These are phyloP conservation scores for Nothophaeocryptopus gaeumannii DNA, from an alignment of 2,329 filamentous ascomycete genomes.

Conservation along the genomic window DNA sequence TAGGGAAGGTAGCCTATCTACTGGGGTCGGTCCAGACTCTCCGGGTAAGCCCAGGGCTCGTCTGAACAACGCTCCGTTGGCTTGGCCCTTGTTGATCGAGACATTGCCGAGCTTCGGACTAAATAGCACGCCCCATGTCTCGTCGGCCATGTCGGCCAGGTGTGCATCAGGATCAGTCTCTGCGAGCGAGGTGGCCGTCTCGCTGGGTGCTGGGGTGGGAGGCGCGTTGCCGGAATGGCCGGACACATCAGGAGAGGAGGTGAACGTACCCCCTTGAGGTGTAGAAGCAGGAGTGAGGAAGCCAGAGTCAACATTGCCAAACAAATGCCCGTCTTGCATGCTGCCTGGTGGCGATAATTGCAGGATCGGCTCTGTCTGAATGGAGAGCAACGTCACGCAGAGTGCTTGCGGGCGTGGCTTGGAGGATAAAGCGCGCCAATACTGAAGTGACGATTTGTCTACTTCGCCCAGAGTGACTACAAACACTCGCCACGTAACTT, in stretches of 20 bases:
- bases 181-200: conserved; percentile 46
- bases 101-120: conserved; percentile 37
- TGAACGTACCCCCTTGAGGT: conserved; percentile 41
- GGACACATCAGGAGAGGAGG: conserved; percentile 31
- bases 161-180: conserved; percentile 60
- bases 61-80: conserved; percentile 45
- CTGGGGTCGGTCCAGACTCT: not conserved
- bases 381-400: conserved; percentile 30
- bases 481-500: conserved; percentile 74
- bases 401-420: conserved; percentile 40
- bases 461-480: conserved; percentile 48
- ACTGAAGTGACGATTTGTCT: conserved; percentile 18
- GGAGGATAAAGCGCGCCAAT: conserved; percentile 26
- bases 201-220: conserved; percentile 50
- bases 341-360: conserved; percentile 19
- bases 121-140: conserved; percentile 71
- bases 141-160: conserved; percentile 69
- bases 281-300: conserved; percentile 65
- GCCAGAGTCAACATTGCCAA: conserved; percentile 29
- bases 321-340: conserved; percentile 1
- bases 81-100: conserved; percentile 38
- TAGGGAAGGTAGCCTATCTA: conserved; percentile 29
- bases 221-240: conserved; percentile 24
- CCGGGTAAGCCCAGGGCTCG: conserved; percentile 28
- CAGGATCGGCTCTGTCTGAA: conserved; percentile 20